Evolutionary conservation across 179 eudicot genomes (phyloP).

Genomic region (Camellia oleifera): DNA sequence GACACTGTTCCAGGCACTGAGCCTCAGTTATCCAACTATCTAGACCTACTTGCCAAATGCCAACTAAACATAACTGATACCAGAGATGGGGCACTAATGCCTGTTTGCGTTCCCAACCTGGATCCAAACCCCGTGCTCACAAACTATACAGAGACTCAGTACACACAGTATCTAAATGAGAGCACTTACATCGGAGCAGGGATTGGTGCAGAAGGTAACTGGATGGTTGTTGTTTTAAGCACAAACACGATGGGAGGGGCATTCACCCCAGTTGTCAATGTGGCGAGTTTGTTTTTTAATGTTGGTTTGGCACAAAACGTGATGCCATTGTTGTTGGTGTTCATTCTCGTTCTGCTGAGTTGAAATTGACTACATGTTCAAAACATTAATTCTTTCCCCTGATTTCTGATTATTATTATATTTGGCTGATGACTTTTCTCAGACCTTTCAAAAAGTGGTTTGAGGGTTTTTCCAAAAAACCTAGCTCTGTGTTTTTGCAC

Average conservation of each 20-base stretch:
- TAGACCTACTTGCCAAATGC: constrained; percentile 47
- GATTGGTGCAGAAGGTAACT: constrained; percentile 46
- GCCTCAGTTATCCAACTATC: constrained; percentile 49
- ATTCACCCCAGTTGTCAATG: constrained; percentile 26
- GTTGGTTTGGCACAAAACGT: constrained; percentile 24
- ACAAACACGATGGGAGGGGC: constrained; percentile 40
- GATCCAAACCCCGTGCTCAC: constrained; percentile 49
- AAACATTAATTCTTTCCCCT: not conserved
- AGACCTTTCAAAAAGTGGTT: not conserved
- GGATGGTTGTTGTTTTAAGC: constrained; percentile 55
- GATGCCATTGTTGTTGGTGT: constrained; percentile 24
- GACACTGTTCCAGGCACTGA: constrained; percentile 58
- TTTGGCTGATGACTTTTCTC: not conserved
- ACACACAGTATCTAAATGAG: constrained; percentile 45
- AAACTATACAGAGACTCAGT: constrained; percentile 58
- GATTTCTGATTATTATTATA: not conserved
- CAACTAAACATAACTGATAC: constrained; percentile 50
- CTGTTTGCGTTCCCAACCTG: constrained; percentile 63
- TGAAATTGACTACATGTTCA: not conserved
- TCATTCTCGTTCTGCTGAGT: constrained; percentile 14
- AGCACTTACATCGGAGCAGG: constrained; percentile 51
- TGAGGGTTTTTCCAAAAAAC: not conserved
- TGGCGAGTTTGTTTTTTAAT: constrained; percentile 18
- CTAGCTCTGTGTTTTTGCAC: not conserved
- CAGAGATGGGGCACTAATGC: constrained; percentile 50